phyloP scores from a whole-genome alignment of 495 filamentous ascomycete genomes.

The Letharia lupina region DNA sequence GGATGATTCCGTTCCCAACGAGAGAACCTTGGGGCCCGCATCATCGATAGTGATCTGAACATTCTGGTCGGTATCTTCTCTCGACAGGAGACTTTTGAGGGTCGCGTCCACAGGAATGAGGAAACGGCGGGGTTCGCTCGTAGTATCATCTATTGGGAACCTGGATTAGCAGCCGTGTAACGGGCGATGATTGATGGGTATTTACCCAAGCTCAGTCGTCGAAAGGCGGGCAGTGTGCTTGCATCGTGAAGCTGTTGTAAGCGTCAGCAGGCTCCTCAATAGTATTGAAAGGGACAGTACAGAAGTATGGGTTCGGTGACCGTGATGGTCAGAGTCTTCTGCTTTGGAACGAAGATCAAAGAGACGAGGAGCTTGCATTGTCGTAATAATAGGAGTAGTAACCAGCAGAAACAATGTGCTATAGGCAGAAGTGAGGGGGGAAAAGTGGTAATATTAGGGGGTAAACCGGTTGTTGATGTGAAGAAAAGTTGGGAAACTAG shows the following conservation, averaged over 20 bases:
- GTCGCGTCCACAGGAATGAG: slow-evolving; percentile 17
- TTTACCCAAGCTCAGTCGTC: slow-evolving; percentile 14
- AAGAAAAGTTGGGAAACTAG: neutral
- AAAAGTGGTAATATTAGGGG: neutral
- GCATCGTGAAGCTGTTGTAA: slow-evolving; percentile 6
- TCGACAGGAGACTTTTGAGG: slow-evolving; percentile 11
- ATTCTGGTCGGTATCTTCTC: slow-evolving; percentile 83
- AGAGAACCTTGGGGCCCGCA: slow-evolving; percentile 81
- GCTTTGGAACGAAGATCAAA: slow-evolving; percentile 8
- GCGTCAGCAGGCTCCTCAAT: neutral
- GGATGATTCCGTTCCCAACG: slow-evolving; percentile 77
- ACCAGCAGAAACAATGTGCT: neutral
- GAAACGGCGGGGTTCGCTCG: slow-evolving; percentile 16
- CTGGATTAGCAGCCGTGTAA: neutral
- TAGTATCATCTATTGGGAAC: slow-evolving; percentile 9
- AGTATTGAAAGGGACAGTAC: neutral
- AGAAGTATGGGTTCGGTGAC: slow-evolving; percentile 17
- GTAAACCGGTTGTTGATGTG: neutral
- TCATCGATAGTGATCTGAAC: slow-evolving; percentile 97
- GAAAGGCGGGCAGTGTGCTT: slow-evolving; percentile 9
- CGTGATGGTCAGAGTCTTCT: slow-evolving; percentile 4
- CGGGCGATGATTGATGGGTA: neutral
- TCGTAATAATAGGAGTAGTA: slow-evolving; percentile 7
- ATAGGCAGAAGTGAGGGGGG: neutral
- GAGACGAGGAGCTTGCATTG: slow-evolving; percentile 14